Base-by-base conservation (phyloP, 306 rosid genomes). In the Arachis hypogaea region DNA sequence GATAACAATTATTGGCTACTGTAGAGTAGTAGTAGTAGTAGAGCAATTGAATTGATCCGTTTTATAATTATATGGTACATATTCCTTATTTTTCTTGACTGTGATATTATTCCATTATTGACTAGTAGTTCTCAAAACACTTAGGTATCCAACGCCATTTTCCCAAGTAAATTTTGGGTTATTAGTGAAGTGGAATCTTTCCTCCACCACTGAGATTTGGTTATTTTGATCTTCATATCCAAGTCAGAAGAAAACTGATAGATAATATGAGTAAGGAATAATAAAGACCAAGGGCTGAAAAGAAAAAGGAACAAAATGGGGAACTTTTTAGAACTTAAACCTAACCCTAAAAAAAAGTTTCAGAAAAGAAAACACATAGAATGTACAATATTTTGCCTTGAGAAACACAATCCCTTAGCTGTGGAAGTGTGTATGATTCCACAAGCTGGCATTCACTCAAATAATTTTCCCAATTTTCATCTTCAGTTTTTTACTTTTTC, bases 371-470 rank as follows among this genome's bases (percentile, higher is more conserved):
- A 69, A 61, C 65, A 64, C 49, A 43, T 55, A 10, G 66, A 45
- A 41, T 5, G 77, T 55, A 60, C 68, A 43, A 69, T 62, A 56
- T 72, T 78, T 11, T 78, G 57, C 30, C 62, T 36, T 1, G 47
- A 75, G 63, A 45, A 84, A 78, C 76, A 75, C 43, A 73, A 69
- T 38, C 84, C 77, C 57, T 71, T 66, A 62, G 47, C 66, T 30
- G 47, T 75, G 87, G 77, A 70, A 75, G 42, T 40, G 22, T 65
- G 60, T 30, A n/a, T 52, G 77, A 74, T 77, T 79, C 77, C 75
- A 14, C 75, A 1, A 70, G 63, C 82, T 78, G 66, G 42, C 12
- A 58, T 50, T 30, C 66, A 60, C 58, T 69, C 4, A 11, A n/a
- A 33, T 33, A 2, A 3, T 33, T 33, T 12, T 64, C 36, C 59